Conservation (phyloP, 2,329 filamentous ascomycete genomes). For the Diaporthe sp. region DNA sequence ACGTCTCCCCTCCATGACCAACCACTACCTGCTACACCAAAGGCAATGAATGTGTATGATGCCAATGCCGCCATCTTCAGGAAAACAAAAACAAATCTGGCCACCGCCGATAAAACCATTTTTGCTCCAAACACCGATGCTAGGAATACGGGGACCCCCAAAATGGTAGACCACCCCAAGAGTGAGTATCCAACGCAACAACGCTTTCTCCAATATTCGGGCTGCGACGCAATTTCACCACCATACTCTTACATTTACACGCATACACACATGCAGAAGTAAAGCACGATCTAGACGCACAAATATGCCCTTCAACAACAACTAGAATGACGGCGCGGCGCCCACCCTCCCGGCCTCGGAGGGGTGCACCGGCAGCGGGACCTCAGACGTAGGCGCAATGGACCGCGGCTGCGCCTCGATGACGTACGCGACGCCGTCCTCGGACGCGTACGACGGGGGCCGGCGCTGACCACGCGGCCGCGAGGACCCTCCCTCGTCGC, state of each 20-base stretch:
- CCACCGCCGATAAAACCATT: not conserved
- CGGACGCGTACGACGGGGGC: slow-evolving; percentile 82
- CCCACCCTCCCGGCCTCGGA: slow-evolving; percentile 55
- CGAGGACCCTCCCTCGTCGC: slow-evolving; percentile 35
- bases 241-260: slow-evolving; percentile 22
- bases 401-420: slow-evolving; percentile 75
- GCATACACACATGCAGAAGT: not conserved
- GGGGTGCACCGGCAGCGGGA: slow-evolving; percentile 61
- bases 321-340: slow-evolving; percentile 43
- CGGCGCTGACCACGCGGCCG: slow-evolving; percentile 54
- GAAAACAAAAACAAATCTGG: not conserved
- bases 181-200: not conserved
- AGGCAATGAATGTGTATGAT: slow-evolving; percentile 5
- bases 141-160: slow-evolving; percentile 1
- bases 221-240: not conserved
- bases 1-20: not conserved
- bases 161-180: not conserved
- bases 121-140: slow-evolving; percentile 35
- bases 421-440: slow-evolving; percentile 81
- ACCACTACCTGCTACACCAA: not conserved
- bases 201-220: not conserved
- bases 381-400: slow-evolving; percentile 57
- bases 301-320: not conserved
- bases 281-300: not conserved
- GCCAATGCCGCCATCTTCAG: not conserved